Evolutionary conservation across 2,329 filamentous ascomycete genomes (phyloP), one percentile per base, ranked within the genome.

Genomic region (Blastomyces gilchristii): DNA sequence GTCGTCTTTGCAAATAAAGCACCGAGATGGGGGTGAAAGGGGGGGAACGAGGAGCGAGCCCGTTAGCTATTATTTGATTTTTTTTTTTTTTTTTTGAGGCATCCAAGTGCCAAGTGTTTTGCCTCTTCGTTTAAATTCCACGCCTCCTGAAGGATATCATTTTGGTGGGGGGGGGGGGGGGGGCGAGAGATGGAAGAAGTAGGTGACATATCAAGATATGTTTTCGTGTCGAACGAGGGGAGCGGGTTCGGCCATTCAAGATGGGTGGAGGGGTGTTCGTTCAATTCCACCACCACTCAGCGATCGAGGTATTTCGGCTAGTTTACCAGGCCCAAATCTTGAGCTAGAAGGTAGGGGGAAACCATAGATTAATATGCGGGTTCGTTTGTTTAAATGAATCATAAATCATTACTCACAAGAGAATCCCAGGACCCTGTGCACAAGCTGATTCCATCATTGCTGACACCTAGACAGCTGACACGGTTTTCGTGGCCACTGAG

Each of bases 381-480:
- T 34, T 49, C 50, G 62, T 61, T 62, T 49, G 18, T 31, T 47
- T 22, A 37, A 34, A 16, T 49, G 31, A 58, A 45, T 49, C 62
- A 25, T 3, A 6, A 57, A 2, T 25, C 6, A 62, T 68, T 63
- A 63, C 91, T 81, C 85, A 97, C 94, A 83, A 96, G 84, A 72
- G 94, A 97, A 81, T 99, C 94, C 94, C 94, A 99, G 70, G 94
- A 99, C 77, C 94, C 94, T 73, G 94, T 99, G 85, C 94, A 97
- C 81, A 99, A 83, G 82, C 93, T 97, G 81, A 97, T 96, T 67
- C 93, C 94, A 75, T 99, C 94, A 77, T 97, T 97, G 83, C 93
- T 97, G 71, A 99, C 94, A 69, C 94, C 94, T 74, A 99, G 81
- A 79, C 94, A 99, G 85, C 93, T 97, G 75, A 99, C 94, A 69